Conservation (phyloP, 2,329 filamentous ascomycete species). For the Dichotomopilus funicola region DNA sequence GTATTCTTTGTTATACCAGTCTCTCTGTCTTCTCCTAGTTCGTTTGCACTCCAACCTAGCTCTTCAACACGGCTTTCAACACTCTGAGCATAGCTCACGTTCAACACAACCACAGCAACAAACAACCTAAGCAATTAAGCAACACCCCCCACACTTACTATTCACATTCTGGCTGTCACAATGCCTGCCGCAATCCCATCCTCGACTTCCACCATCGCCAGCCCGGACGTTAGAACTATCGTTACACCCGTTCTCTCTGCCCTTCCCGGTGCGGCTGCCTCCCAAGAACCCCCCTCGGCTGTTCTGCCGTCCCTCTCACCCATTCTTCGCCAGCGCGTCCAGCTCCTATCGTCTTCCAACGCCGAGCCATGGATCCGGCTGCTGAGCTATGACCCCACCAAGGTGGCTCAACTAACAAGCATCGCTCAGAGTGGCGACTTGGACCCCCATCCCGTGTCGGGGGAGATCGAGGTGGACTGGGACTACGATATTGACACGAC, state of each 20-base stretch:
- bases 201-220: conserved; percentile 28
- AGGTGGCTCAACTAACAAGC: conserved; percentile 51
- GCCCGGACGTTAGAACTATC: conserved; percentile 43
- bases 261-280: conserved; percentile 52
- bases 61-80: neutral
- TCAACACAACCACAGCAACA: no score
- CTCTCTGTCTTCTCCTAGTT: neutral
- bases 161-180: conserved; percentile 8
- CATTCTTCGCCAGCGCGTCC: conserved; percentile 59
- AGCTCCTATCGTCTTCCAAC: conserved; percentile 54
- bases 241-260: conserved; percentile 53
- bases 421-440: conserved; percentile 57
- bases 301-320: conserved; percentile 57
- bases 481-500: conserved; percentile 55
- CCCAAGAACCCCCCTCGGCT: conserved; percentile 48
- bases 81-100: no score
- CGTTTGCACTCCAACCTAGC: neutral
- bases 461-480: conserved; percentile 70
- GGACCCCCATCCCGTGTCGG: conserved; percentile 75
- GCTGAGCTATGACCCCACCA: conserved; percentile 59
- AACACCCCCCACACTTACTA: neutral
- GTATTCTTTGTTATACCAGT: neutral
- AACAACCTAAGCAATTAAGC: no score
- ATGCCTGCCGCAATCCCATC: conserved; percentile 3
- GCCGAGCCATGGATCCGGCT: conserved; percentile 67